A percentile compares a stretch with the other conserved stretches of the same genome.
Conservation (phyloP, 2,329 filamentous ascomycete species). For the Sarocladium kiliense region DNA sequence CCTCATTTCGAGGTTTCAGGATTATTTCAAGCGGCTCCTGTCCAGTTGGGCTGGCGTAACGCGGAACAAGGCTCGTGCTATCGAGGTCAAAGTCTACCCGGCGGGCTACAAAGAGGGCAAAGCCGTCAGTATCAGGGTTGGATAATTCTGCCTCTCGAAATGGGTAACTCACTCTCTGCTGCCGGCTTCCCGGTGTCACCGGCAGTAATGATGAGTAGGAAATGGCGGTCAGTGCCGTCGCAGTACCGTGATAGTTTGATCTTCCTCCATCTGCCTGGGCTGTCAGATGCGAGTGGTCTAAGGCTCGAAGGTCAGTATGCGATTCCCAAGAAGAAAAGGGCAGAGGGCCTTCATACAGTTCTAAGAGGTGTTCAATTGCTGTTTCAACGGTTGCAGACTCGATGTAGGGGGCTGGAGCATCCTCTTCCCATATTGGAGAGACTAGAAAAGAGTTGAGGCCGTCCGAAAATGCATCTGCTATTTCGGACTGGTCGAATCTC, state of each 20-base stretch:
- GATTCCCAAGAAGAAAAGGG: neutral
- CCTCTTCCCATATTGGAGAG: neutral
- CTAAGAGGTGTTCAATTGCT: conserved; percentile 4
- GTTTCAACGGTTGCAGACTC: conserved; percentile 18
- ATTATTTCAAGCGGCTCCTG: conserved; percentile 16
- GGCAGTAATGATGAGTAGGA: conserved; percentile 25
- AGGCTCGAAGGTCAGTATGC: neutral
- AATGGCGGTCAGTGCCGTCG: conserved; percentile 16
- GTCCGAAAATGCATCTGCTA: neutral
- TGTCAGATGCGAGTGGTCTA: conserved; percentile 9
- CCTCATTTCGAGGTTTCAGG: conserved; percentile 16
- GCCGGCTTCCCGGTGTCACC: conserved; percentile 26
- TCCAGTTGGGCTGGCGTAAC: conserved; percentile 12
- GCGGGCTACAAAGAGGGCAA: conserved; percentile 20
- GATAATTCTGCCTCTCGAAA: neutral
- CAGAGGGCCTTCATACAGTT: neutral
- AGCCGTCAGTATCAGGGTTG: conserved; percentile 17
- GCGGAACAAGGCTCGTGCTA: conserved; percentile 20
- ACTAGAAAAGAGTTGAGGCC: neutral
- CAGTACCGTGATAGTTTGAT: conserved; percentile 24
- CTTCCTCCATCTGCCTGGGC: neutral
- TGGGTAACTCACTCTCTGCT: conserved; percentile 14
- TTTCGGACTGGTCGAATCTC: neutral
- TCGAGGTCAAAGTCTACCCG: conserved; percentile 27
- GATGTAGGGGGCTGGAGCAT: neutral